phyloP scores from a whole-genome alignment of 768 basidiomycete species.

The Lanmaoa rubissima region DNA sequence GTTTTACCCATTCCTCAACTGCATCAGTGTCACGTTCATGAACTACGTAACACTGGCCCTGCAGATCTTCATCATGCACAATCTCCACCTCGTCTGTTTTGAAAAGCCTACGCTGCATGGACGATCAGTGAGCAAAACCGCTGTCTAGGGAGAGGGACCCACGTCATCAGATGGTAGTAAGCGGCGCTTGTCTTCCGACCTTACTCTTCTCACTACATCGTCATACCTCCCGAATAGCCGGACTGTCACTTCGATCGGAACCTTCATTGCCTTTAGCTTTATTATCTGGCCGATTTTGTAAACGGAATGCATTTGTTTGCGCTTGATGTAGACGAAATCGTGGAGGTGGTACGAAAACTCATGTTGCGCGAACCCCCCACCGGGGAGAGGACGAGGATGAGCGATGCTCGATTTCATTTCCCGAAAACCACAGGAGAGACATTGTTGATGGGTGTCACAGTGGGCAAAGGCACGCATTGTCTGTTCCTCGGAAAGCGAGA shows the following conservation, averaged over 20 bases:
- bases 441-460: slow-evolving; percentile 37
- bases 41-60: slow-evolving; percentile 55
- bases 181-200: slow-evolving; percentile 9
- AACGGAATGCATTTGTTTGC: slow-evolving; percentile 23
- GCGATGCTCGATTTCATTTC: slow-evolving; percentile 24
- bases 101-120: slow-evolving; percentile 39
- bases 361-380: slow-evolving; percentile 39
- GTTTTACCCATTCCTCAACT: slow-evolving; percentile 41
- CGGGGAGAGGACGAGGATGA: slow-evolving; percentile 26
- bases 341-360: slow-evolving; percentile 51
- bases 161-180: slow-evolving; percentile 45
- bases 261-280: slow-evolving; percentile 31
- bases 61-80: slow-evolving; percentile 39
- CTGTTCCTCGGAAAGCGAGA: slow-evolving; percentile 40
- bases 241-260: slow-evolving; percentile 35
- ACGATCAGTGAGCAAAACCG: slow-evolving; percentile 8
- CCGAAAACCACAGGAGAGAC: slow-evolving; percentile 48
- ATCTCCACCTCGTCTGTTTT: slow-evolving; percentile 30
- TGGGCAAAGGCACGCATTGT: slow-evolving; percentile 29
- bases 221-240: slow-evolving; percentile 47
- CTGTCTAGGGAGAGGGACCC: slow-evolving; percentile 3
- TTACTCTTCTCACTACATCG: slow-evolving; percentile 31
- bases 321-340: slow-evolving; percentile 62
- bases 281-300: slow-evolving; percentile 59
- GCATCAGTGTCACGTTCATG: slow-evolving; percentile 33